Evolutionary conservation across 2,329 filamentous ascomycete genomes (phyloP), one percentile per base, ranked within the genome.

Genomic region (Myriangium duriaei): DNA sequence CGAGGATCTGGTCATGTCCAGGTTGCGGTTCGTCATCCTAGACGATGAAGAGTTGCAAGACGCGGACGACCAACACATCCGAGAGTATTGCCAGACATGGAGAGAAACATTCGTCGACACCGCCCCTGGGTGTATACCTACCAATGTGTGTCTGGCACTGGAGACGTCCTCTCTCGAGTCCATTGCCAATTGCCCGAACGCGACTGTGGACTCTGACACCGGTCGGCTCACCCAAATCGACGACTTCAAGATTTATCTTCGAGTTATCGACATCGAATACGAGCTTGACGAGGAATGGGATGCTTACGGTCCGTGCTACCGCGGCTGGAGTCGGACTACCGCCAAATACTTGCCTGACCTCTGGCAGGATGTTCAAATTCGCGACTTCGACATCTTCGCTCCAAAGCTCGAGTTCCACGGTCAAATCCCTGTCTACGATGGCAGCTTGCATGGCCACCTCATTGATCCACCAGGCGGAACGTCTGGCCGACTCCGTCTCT

Each of bases 211-310:
- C 21, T 7, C 21, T n/a, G n/a, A n/a, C n/a, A n/a, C n/a, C n/a
- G n/a, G n/a, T n/a, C n/a, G n/a, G 21, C 21, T 26, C n/a, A 7
- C 7, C 21, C 7, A 26, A 7, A n/a, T 26, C 21, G n/a, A 7
- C 7, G 21, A 26, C 21, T n/a, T n/a, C n/a, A n/a, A 26, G 21
- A n/a, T n/a, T 7, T 26, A 26, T 26, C 7, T n/a, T 7, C 21
- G 21, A 26, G 21, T 26, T 26, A n/a, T 26, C 7, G 21, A 26
- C 21, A n/a, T 26, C 21, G 21, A 26, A 26, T 26, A 26, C 21
- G 11, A 32, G 30, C 21, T 34, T 40, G 13, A 37, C 30, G 31
- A 41, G 14, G 32, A 29, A n/a, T 13, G 15, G 14, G 13, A n/a
- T 16, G 38, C 15, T 34, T 13, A 32, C 21, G 21, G 21, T 26